Base-by-base conservation (phyloP, 2,329 filamentous ascomycete species). In the Hypomyces perniciosus region DNA sequence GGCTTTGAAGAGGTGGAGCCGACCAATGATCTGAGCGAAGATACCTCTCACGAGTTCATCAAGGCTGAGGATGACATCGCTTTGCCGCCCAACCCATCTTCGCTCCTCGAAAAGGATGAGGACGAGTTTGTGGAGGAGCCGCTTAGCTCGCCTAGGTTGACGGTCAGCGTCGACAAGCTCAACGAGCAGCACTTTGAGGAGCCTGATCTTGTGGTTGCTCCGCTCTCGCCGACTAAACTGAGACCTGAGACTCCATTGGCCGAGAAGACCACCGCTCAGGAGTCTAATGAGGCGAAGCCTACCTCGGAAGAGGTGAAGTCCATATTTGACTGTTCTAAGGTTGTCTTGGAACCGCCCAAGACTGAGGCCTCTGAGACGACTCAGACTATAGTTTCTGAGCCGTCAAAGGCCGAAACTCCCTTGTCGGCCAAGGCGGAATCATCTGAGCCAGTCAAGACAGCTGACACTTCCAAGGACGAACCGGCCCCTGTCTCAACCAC, bases 1-100 rank as follows among this genome's bases (percentile, higher is more conserved):
- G 89, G 88, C 1, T 97, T 96, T 62, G 93, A 99, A 66, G 90
- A 96, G 68, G 91, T 97, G 8, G 79, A 79, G 33, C 78, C 80
- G 44, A 73, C 74, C 42, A 85, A 83, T 30, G 86, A 90, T 53
- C 79, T 90, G 60, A 81, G 81, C 13, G 87, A 91, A 54, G 85
- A 88, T 46, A 81, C 79, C 2, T 86, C 85, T 35, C 81, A 87
- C 55, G 82, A 86, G 55, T 80, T 86, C 52, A 77, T 84, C 57
- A 83, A 83, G 63, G 75, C 75, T 4, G 77, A 78, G 53, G 75
- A 79, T 30, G 79, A 81, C 53, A 74, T 80, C 5, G 58, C 62
- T 20, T 40, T 37, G 5, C 27, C 35, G 4, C 54, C 58, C 5
- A 46, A 55, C n/a, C 59, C 63, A 12, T 54, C 61, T 8, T 64